Evolutionary conservation across 306 rosid genomes (phyloP), one percentile per base, ranked within the genome.

Genomic region (Arachis hypogaea): DNA sequence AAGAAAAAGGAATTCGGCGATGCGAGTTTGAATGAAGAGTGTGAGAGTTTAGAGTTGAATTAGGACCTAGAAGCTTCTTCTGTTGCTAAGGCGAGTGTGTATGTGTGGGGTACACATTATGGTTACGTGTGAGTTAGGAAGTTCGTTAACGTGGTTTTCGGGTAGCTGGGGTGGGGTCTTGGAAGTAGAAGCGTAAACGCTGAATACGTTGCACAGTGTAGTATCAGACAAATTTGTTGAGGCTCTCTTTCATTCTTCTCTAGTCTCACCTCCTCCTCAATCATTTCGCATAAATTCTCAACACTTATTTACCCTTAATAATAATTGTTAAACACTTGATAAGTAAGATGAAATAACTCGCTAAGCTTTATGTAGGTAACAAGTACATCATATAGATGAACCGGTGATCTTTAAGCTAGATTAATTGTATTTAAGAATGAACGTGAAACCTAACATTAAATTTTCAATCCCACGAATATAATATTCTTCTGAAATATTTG

Each of bases 201-300:
- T 16, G 50, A 63, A 59, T 81, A 81, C 81, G 84, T 71, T 64
- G 66, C 78, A 9, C 59, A 3, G 3, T n/a, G 8, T 5, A 30
- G 5, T 7, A 51, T 66, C 82, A 58, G 69, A 46, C 2, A 70
- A 61, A 40, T 61, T 22, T 22, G 3, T 46, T 46, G 51, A 14
- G 30, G 54, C 11, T 9, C 5, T 10, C 42, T 11, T 42, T 42
- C 38, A 4, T 44, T 57, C 29, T 47, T 46, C 43, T 22, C 54
- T 2, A 41, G 5, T 4, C 47, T 7, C 0, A 11, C 9, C 3
- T 46, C 51, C 9, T 46, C 9, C 1, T 46, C 38, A 33, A 11
- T 46, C 2, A 6, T 22, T 52, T 52, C 9, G 58, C 9, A 14
- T n/a, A 52, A 6, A n/a, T 52, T n/a, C 18, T 50, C 7, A 12